Conservation (phyloP, 306 rosid genomes). For the Rosa multiflora region DNA sequence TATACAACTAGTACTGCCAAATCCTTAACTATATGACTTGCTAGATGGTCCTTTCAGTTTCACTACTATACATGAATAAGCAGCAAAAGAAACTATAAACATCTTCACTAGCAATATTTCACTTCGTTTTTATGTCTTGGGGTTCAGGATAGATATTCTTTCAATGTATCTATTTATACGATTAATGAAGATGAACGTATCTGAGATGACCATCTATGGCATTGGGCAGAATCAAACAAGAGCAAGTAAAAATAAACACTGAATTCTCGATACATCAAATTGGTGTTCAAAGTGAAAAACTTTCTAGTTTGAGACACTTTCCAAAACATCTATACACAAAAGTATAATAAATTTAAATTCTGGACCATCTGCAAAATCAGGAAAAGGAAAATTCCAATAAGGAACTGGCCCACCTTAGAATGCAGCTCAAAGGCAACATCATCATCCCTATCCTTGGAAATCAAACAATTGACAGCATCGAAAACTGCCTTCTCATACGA, state of each 20-base stretch:
- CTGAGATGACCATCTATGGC: neutral
- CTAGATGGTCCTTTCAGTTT: neutral
- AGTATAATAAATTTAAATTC: neutral
- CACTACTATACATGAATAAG: neutral
- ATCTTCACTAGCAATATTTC: neutral
- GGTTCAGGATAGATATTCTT: neutral
- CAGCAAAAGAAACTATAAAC: neutral
- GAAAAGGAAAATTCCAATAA: neutral
- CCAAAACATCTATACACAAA: neutral
- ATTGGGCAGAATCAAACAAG: neutral
- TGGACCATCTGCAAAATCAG: neutral
- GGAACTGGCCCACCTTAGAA: conserved; percentile 43
- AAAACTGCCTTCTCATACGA: conserved; percentile 76
- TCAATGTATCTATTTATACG: neutral
- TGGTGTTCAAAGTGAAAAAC: neutral
- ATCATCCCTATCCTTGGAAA: conserved; percentile 64
- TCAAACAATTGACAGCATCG: conserved; percentile 51
- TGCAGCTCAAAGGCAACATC: conserved; percentile 67
- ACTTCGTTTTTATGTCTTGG: neutral
- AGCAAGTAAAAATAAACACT: neutral
- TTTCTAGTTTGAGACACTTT: neutral
- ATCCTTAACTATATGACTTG: neutral
- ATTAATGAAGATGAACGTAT: neutral
- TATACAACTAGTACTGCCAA: neutral
- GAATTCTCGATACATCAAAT: neutral